These are phyloP conservation scores for Trichosporon faecale DNA, from an alignment of 1,284 basidiomycete species.

Conservation along the genomic window DNA sequence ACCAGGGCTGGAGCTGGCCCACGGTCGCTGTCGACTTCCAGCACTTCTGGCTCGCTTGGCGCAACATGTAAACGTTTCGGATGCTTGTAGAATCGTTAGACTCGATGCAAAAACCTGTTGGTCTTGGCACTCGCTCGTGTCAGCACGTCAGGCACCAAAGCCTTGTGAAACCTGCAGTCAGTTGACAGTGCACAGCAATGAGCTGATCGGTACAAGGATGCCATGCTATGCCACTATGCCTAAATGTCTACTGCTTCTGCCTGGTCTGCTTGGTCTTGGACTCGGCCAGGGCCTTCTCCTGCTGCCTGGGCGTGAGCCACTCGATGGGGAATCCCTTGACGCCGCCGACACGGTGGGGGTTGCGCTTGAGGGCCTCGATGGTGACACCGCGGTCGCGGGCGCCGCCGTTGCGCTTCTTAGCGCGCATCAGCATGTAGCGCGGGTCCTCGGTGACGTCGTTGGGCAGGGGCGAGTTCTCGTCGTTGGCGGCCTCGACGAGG, in stretches of 20 bases:
- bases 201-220: constrained; percentile 6
- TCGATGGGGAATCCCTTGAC: constrained; percentile 74
- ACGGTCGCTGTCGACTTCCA: not conserved
- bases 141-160: too few relatives aligned
- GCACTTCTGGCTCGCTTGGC: not conserved
- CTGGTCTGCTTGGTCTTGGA: constrained; percentile 16
- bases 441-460: constrained; percentile 68
- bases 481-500: constrained; percentile 69
- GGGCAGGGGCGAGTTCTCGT: constrained; percentile 57
- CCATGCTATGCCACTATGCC: constrained; percentile 10
- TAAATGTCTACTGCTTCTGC: constrained; percentile 15
- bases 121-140: not conserved
- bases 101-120: not conserved
- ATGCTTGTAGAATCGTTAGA: not conserved
- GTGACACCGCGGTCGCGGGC: constrained; percentile 54
- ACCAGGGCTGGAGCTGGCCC: constrained; percentile 4
- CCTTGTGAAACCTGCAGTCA: too few relatives aligned
- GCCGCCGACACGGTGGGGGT: constrained; percentile 51
- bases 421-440: constrained; percentile 69
- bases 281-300: not conserved
- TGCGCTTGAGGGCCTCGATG: constrained; percentile 25
- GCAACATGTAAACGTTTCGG: not conserved
- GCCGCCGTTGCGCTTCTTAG: constrained; percentile 60
- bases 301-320: constrained; percentile 58
- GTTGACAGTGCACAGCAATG: too few relatives aligned